phyloP scores from a whole-genome alignment of 139 green algal genomes.

The Picochlorum sp. region DNA sequence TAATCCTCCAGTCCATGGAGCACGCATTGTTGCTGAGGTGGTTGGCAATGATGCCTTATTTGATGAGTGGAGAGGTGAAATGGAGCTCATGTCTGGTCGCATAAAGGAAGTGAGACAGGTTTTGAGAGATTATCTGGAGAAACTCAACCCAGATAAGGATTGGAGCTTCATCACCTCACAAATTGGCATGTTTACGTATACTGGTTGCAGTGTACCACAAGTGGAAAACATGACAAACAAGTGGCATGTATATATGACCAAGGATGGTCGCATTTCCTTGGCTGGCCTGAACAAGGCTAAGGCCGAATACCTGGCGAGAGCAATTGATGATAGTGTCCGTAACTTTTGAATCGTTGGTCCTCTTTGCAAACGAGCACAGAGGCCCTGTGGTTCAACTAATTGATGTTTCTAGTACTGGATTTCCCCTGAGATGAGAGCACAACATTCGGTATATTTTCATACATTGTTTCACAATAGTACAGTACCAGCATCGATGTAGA shows the following conservation, averaged over 20 bases:
- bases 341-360: conserved; percentile 34
- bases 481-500: too few species aligned
- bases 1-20: conserved; percentile 66
- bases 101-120: conserved; percentile 80
- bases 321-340: conserved; percentile 83
- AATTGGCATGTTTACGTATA: conserved; percentile 97
- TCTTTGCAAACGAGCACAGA: too few species aligned
- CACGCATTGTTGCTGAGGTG: conserved; percentile 81
- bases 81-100: conserved; percentile 88
- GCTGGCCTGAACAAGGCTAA: conserved; percentile 79
- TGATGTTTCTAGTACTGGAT: too few species aligned
- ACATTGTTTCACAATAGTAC: too few species aligned
- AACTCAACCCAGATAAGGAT: conserved; percentile 59
- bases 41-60: conserved; percentile 70
- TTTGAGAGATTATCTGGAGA: conserved; percentile 60
- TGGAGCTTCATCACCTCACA: conserved; percentile 86
- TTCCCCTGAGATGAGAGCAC: too few species aligned
- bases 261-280: conserved; percentile 90
- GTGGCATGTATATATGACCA: conserved; percentile 93
- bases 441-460: too few species aligned
- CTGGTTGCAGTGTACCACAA: conserved; percentile 67
- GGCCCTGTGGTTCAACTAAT: too few species aligned
- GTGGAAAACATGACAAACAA: conserved; percentile 94
- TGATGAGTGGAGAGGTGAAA: conserved; percentile 88
- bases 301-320: conserved; percentile 83